Base-by-base conservation (phyloP, 306 rosid genomes). In the Vigna trinervia region DNA sequence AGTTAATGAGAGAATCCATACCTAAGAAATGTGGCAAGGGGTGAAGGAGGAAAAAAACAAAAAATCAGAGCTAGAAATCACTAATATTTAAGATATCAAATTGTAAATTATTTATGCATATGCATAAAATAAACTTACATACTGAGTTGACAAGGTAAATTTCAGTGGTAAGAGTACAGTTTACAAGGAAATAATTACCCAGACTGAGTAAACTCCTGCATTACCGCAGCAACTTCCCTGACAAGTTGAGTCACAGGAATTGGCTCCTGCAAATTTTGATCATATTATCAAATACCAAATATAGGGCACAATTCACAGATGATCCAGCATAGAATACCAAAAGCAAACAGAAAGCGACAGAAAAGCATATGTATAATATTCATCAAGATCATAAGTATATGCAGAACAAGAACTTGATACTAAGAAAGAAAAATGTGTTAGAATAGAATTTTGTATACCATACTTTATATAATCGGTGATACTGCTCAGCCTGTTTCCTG, bases 171-270 rank as follows among this genome's bases (percentile, higher is more conserved):
- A 58, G 50, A 30, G 63, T 32, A 23, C 45, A 41, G 19, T 38
- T 47, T 10, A 65, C 1, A 26, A 61, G 74, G 48, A 30, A 79
- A 9, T 81, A 81, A 46, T 83, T 89, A 95, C 97, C 98, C 99
- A 46, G 96, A 92, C 79, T 95, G 99, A 79, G 99, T 92, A 80
- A 95, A 95, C 82, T 95, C 98, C 87, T 95, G 96, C 97, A 95
- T 95, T 64, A 92, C 97, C 48, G 97, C 96, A 6, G 97, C 99
- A 63, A 91, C 92, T 88, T 95, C 97, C 91, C 97, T 88, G 23
- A 95, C 96, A 80, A 95, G 99, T 71, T 95, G 99, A 30, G 99
- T 91, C 69, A 92, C 99, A 56, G 96, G 98, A 82, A 95, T 95
- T 17, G 93, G 92, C 82, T 92, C 99, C 98, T 95, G 82, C 73